Evolutionary conservation across 495 filamentous ascomycete species (phyloP), one percentile per base, ranked within the genome.

Genomic region (Emericellopsis terricola): DNA sequence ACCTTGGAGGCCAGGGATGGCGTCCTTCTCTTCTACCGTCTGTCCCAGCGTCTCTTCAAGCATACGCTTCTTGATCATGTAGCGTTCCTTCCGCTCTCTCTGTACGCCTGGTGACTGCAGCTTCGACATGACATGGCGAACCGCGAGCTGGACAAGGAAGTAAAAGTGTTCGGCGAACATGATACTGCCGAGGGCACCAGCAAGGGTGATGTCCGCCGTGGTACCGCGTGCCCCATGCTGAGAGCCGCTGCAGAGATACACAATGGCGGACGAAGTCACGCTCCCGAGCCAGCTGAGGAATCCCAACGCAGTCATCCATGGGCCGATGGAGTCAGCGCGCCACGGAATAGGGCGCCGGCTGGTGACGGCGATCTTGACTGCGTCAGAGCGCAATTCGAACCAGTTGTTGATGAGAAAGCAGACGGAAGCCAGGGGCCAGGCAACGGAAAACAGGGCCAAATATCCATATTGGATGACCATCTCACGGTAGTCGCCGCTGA

Each of bases 321-420:
- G 86, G 0, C 89, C 89, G 43, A 97, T 97, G 2, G 79, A 84
- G 51, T 96, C 91, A 2, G 81, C 76, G 10, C 89, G 73, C 53
- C 73, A 74, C 1, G 89, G 89, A 9, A 77, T 80, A 1, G 89
- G 91, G 8, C 89, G 69, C 43, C 82, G 78, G 65, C 81, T 87
- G 51, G 85, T 80, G 35, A 81, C 59, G 42, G 84, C 85, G 41
- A 97, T 97, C 48, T 97, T 97, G 54, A 86, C 69, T 11, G 92
- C 87, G 41, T 97, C 89, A 15, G 79, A 79, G 17, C 89, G 79
- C 10, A 94, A 69, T 44, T 97, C 91, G 33, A 97, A 49, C 89
- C 89, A 97, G 59, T 97, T 89, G 53, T 94, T 94, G 53, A 91
- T 60, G 8, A 94, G 56, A 65, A 96, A 97, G 0, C 82, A 89